Evolutionary conservation across 306 rosid genomes (phyloP), one percentile per base, ranked within the genome.

Genomic region (Prunus armeniaca): DNA sequence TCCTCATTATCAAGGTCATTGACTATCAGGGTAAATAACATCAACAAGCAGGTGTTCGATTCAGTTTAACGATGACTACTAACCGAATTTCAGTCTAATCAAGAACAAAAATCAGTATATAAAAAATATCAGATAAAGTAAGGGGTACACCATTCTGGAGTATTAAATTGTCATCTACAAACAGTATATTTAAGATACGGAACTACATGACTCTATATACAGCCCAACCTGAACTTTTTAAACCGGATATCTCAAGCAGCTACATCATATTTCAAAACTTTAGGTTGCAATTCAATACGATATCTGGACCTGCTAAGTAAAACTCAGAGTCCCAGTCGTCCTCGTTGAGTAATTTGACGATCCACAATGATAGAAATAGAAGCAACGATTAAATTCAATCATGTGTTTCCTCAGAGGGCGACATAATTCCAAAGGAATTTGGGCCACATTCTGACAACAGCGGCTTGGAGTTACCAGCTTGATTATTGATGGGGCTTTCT

Each of bases 201-300:
- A 85, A 78, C 76, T 67, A 79, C 9, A 55, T 2, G 34, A 28
- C 38, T 72, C 81, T 86, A 87, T 91, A 57, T 89, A 91, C 96
- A 87, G 56, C 63, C 77, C 67, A 15, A 19, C 65, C 80, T 73
- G 22, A 34, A 54, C 84, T 76, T 75, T 87, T 80, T 86, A 85
- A 75, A 12, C 67, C 27, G 71, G 52, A 41, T 15, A 56, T 38
- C 38, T 76, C 47, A 52, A 76, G 32, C 47, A 76, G 62, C 57
- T 46, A 69, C 64, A 49, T 41, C 50, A 62, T 4, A 78, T 45
- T 6, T 30, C 71, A 70, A 68, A 66, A 52, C 67, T 50, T 57
- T 76, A 82, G 80, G 56, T 69, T 58, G 76, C 63, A 73, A 70
- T 68, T 75, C 46, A 61, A 73, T 50, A 54, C 43, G 38, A 69